Evolutionary conservation across 73 alveolate species (phyloP).

Genomic region (Tetrahymena malaccensis): DNA sequence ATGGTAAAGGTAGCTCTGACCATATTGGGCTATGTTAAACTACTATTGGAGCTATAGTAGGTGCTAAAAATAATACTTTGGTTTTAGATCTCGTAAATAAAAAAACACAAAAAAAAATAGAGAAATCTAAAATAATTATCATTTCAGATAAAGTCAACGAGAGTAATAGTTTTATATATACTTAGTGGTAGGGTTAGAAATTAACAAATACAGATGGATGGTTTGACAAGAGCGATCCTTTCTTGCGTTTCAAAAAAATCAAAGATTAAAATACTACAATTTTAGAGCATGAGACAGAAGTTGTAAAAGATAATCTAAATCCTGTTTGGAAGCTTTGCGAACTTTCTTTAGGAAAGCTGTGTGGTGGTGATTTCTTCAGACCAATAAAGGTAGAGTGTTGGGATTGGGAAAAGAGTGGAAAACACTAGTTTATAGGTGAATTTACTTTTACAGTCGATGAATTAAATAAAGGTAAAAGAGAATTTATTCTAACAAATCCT

Average conservation of each 20-base stretch:
- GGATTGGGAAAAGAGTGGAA: slow-evolving; percentile 46
- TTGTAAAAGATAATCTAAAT: slow-evolving; percentile 32
- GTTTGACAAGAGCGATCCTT: slow-evolving; percentile 49
- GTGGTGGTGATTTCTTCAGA: slow-evolving; percentile 39
- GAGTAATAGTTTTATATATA: slow-evolving; percentile 30
- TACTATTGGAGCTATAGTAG: slow-evolving; percentile 67
- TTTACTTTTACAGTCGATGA: slow-evolving; percentile 31
- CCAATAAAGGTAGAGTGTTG: slow-evolving; percentile 57
- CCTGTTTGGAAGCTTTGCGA: slow-evolving; percentile 62
- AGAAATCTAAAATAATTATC: slow-evolving; percentile 50
- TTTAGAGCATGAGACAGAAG: slow-evolving; percentile 31
- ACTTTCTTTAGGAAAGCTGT: slow-evolving; percentile 35
- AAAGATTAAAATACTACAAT: slow-evolving; percentile 9
- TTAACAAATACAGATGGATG: slow-evolving; percentile 37
- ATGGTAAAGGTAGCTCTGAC: slow-evolving; percentile 46
- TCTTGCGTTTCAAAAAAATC: slow-evolving; percentile 6
- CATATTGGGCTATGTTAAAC: slow-evolving; percentile 45
- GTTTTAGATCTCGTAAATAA: slow-evolving; percentile 29
- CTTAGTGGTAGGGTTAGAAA: slow-evolving; percentile 20
- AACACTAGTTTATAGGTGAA: slow-evolving; percentile 57
- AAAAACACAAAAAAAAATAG: slow-evolving; percentile 14
- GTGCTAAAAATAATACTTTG: slow-evolving; percentile 47
- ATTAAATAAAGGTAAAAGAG: slow-evolving; percentile 20
- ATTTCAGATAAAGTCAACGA: slow-evolving; percentile 45
- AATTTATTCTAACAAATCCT: slow-evolving; percentile 9